A percentile compares a stretch with the other conserved stretches of the same genome.
Evolutionary conservation across 768 basidiomycete genomes (phyloP).

Genomic region (Hysterangium stoloniferum): DNA sequence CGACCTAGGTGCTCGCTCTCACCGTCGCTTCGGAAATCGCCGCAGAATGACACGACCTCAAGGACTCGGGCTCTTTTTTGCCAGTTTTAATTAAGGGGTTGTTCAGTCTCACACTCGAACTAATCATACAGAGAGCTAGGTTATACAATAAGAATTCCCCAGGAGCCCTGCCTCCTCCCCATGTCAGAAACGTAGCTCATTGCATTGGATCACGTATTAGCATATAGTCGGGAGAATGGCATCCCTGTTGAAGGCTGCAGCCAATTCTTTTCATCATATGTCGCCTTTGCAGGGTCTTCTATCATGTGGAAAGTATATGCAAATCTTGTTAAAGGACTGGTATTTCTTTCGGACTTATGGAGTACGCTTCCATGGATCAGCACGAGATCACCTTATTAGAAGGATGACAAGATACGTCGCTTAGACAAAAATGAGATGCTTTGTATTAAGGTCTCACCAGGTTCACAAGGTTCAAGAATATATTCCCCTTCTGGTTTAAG

Average conservation of each 20-base stretch:
- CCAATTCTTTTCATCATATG: slow-evolving; percentile 92
- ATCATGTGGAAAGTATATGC: slow-evolving; percentile 98
- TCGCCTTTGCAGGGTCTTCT: slow-evolving; percentile 60
- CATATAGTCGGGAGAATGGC: slow-evolving; percentile 54
- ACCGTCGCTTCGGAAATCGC: slow-evolving; percentile 60
- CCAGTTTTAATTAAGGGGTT: slow-evolving; percentile 56
- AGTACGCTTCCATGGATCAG: slow-evolving; percentile 90
- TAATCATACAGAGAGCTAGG: slow-evolving; percentile 22
- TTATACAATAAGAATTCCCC: slow-evolving; percentile 10
- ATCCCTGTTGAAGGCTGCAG: slow-evolving; percentile 77
- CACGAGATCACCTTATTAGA: slow-evolving; percentile 67
- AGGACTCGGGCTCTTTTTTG: slow-evolving; percentile 59
- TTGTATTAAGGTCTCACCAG: slow-evolving; percentile 43
- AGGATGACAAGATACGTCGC: background rate
- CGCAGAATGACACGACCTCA: slow-evolving; percentile 37
- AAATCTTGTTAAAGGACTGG: slow-evolving; percentile 69
- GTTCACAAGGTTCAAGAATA: slow-evolving; percentile 61
- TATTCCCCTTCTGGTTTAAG: slow-evolving; percentile 40
- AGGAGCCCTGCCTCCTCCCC: background rate
- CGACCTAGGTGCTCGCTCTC: slow-evolving; percentile 49
- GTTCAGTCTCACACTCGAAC: slow-evolving; percentile 35
- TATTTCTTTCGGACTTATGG: slow-evolving; percentile 88
- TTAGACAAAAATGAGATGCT: background rate
- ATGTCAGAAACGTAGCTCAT: background rate
- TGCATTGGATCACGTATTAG: background rate